These are phyloP conservation scores for Thyridium curvatum DNA, from an alignment of 2,329 filamentous ascomycete species.

Conservation along the genomic window DNA sequence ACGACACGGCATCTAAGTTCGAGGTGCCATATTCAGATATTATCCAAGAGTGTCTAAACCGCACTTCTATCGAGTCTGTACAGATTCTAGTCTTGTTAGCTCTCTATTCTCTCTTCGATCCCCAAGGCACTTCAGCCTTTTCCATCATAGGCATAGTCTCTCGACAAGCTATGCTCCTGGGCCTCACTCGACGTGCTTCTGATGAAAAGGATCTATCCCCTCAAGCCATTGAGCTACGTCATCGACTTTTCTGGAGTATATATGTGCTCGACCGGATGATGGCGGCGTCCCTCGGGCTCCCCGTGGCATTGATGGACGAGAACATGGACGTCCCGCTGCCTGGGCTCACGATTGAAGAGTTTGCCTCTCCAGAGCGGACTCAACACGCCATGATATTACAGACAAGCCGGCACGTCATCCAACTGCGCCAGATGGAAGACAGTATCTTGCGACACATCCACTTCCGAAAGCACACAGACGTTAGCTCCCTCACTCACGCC, in stretches of 20 bases:
- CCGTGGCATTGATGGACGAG: constrained; percentile 30
- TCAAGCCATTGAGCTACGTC: constrained; percentile 13
- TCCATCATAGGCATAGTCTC: constrained; percentile 31
- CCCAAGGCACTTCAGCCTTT: constrained; percentile 30
- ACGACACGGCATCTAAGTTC: constrained; percentile 23
- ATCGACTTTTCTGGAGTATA: constrained; percentile 37
- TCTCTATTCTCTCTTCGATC: constrained; percentile 36
- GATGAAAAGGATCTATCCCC: too few species aligned
- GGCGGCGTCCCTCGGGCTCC: constrained; percentile 31
- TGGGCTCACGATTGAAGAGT: constrained; percentile 37
- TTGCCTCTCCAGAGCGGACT: constrained; percentile 28
- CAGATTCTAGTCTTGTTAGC: constrained; percentile 34
- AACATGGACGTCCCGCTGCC: constrained; percentile 33
- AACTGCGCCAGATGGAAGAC: constrained; percentile 35
- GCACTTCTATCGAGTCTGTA: constrained; percentile 28
- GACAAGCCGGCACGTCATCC: constrained; percentile 36
- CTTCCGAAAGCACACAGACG: constrained; percentile 19
- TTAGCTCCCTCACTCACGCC: constrained; percentile 19
- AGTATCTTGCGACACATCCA: constrained; percentile 30
- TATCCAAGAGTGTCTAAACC: constrained; percentile 30
- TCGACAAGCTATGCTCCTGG: constrained; percentile 32
- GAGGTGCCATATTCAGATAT: constrained; percentile 31
- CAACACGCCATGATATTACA: constrained; percentile 33
- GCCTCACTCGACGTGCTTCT: constrained; percentile 21
- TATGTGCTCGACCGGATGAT: constrained; percentile 39